A percentile compares a stretch with the other conserved stretches of the same genome.
Conservation (phyloP, 495 filamentous ascomycete genomes). For the Penicillium pulvis region DNA sequence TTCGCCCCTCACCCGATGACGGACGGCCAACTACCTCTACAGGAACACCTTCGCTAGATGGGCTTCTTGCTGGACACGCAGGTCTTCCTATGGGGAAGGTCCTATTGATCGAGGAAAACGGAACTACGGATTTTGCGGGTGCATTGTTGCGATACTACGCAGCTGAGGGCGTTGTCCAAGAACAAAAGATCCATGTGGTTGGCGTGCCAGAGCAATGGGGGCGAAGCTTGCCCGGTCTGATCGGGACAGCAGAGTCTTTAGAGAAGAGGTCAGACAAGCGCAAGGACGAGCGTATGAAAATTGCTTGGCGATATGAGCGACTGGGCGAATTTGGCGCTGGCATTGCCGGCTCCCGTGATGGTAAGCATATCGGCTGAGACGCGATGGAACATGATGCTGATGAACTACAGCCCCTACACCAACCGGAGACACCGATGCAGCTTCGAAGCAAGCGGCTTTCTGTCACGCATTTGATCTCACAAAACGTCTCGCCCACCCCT, state of each 20-base stretch:
- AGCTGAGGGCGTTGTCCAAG: constrained; percentile 90
- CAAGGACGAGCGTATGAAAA: constrained; percentile 85
- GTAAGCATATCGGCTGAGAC: constrained; percentile 31
- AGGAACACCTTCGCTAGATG: constrained; percentile 81
- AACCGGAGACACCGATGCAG: constrained; percentile 28
- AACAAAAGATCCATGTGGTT: constrained; percentile 83
- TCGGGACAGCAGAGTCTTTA: constrained; percentile 49
- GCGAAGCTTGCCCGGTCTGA: constrained; percentile 76
- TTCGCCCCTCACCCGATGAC: constrained; percentile 87
- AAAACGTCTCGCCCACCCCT: constrained; percentile 71
- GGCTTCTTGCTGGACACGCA: constrained; percentile 83
- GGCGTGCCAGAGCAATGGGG: constrained; percentile 80
- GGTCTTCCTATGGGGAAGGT: constrained; percentile 82
- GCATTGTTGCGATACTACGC: constrained; percentile 86
- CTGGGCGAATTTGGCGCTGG: constrained; percentile 66
- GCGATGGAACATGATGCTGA: constrained; percentile 19
- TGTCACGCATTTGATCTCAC: constrained; percentile 90
- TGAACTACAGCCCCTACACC: constrained; percentile 28
- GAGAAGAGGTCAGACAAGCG: constrained; percentile 42
- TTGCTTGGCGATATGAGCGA: constrained; percentile 95
- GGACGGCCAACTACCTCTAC: constrained; percentile 90
- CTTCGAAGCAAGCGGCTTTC: constrained; percentile 52
- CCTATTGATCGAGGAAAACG: constrained; percentile 84
- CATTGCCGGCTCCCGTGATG: constrained; percentile 54
- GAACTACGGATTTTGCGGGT: constrained; percentile 92